Evolutionary conservation across 371 early-diverging fungal genomes (phyloP), one percentile per base, ranked within the genome.

Genomic region (Saksenaea oblongispora): DNA sequence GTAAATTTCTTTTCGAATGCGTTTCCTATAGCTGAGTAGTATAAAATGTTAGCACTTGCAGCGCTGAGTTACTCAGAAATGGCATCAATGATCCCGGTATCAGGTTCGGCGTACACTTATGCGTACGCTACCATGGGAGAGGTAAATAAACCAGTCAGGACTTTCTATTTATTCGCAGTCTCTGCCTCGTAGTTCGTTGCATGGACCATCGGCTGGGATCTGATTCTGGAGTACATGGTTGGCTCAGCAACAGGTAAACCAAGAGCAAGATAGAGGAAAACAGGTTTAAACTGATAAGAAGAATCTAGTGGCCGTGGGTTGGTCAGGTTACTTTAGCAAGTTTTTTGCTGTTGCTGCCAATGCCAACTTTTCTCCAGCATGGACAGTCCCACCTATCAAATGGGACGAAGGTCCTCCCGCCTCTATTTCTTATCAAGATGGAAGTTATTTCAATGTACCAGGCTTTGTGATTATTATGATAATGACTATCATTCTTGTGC

Each of bases 181-280:
- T 18, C 3, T 34, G n/a, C 17, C 22, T 31, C 27, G 27, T 61
- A 75, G 78, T 76, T 92, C 41, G 70, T 91, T 17, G 93, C 86
- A 2, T 94, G 92, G 92, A 87, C 87, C 28, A 87, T 94, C 62
- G 93, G 92, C 22, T 94, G 94, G 94, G 87, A 92, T 73, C 73
- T 93, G 34, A 87, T 90, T n/a, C 77, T 94, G 31, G 94, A 94
- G 76, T 93, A 92, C 68, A 76, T 90, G 79, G 86, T 91, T 9
- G 91, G 90, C 14, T 85, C 91, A 31, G 87, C 92, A 7, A 87
- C 92, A 0, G 89, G 72, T 75, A 63, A 55, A 8, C 28, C 44
- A 27, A 54, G 36, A 42, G n/a, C 55, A 53, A 44, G 1, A 36
- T 59, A 24, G 17, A 28, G 27, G 60, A 22, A 56, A 10, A n/a